Evolutionary conservation across 1,139 yeast species (phyloP).

Genomic region (Geotrichum klebahnii): DNA sequence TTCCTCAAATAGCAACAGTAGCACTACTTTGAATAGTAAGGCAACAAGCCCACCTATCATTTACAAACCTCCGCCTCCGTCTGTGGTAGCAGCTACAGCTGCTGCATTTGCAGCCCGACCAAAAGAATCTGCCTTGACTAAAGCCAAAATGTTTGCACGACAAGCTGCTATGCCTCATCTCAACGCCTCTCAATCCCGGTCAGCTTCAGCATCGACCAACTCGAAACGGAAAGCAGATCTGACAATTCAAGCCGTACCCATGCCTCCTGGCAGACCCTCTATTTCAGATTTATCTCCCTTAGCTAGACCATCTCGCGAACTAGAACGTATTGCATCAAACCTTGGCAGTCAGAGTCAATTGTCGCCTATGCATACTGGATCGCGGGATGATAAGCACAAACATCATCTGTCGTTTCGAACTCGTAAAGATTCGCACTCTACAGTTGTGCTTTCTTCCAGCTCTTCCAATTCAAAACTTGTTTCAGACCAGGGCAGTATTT

Average conservation of each 20-base stretch:
- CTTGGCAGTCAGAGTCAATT: conserved; percentile 26
- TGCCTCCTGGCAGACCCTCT: conserved; percentile 35
- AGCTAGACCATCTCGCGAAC: conserved; percentile 44
- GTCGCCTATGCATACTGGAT: conserved; percentile 25
- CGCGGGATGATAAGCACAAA: conserved; percentile 28
- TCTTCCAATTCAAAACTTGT: conserved; percentile 48
- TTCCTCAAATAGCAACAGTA: neutral
- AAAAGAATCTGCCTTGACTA: conserved; percentile 34
- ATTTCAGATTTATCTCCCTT: conserved; percentile 42
- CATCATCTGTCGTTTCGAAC: conserved; percentile 43
- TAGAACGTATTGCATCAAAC: conserved; percentile 43
- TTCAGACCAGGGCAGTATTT: conserved; percentile 44
- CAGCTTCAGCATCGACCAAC: conserved; percentile 22
- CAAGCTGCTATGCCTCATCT: conserved; percentile 33
- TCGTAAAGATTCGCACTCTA: conserved; percentile 41
- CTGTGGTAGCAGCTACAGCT: conserved; percentile 28
- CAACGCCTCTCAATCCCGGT: conserved; percentile 21
- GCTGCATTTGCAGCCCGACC: conserved; percentile 35
- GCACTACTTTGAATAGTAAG: conserved; percentile 6
- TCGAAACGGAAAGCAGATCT: conserved; percentile 35
- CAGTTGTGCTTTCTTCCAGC: conserved; percentile 44
- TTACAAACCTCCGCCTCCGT: conserved; percentile 18
- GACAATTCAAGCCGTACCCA: conserved; percentile 35
- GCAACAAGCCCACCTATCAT: conserved; percentile 6
- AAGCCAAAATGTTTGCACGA: conserved; percentile 39